Percentiles rank a stretch among this genome's conserved stretches.
These are phyloP conservation scores for Backusella luteola DNA, from an alignment of 192 early-diverging fungal species.

Conservation along the genomic window DNA sequence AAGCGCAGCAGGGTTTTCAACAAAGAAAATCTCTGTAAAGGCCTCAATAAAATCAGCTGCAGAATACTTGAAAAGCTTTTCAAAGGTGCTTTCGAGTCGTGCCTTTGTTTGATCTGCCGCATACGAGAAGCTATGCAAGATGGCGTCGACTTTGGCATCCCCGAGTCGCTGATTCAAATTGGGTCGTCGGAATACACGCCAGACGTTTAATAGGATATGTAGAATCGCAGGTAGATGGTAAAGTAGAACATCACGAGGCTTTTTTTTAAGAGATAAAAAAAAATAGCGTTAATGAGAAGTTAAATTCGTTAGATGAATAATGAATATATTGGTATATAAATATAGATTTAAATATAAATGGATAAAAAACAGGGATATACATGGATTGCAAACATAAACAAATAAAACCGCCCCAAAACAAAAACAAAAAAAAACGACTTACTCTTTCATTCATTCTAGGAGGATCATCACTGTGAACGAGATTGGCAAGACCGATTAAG, in stretches of 20 bases:
- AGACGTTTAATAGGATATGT: constrained; percentile 50
- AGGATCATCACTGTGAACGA: constrained; percentile 15
- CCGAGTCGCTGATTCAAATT: constrained; percentile 5
- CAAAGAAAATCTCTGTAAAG: constrained; percentile 64
- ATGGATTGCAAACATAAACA: neutral
- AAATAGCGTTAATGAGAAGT: too few relatives aligned
- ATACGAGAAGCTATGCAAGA: constrained; percentile 33
- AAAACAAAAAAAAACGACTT: neutral
- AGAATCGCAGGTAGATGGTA: constrained; percentile 45
- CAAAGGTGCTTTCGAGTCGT: constrained; percentile 51
- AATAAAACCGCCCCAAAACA: neutral
- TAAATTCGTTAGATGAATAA: neutral
- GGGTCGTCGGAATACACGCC: constrained; percentile 25
- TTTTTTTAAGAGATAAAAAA: neutral
- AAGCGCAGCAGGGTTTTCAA: constrained; percentile 48
- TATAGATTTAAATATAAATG: neutral
- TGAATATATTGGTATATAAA: neutral
- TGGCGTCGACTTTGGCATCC: constrained; percentile 13
- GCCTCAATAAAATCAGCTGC: constrained; percentile 61
- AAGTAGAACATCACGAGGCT: constrained; percentile 51
- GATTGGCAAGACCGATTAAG: constrained; percentile 6
- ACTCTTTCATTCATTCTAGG: neutral
- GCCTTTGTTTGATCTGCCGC: constrained; percentile 40
- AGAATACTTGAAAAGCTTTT: constrained; percentile 50
- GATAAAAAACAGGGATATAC: neutral